Base-by-base conservation (phyloP, 257 asterid genomes). In the Gentiana straminea region DNA sequence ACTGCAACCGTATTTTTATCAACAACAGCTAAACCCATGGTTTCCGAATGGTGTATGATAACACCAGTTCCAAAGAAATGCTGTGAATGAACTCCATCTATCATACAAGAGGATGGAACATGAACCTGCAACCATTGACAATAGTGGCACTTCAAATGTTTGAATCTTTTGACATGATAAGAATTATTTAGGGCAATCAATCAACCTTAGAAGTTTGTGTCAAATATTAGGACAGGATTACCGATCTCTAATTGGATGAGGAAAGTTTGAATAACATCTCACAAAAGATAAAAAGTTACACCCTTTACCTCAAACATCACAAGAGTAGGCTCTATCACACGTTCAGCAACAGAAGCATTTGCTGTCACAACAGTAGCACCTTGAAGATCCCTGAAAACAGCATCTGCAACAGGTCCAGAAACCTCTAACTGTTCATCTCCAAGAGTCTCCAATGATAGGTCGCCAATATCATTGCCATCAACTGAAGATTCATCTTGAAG, bases 51-150 rank as follows among this genome's bases (percentile, higher is more conserved):
- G 71, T 83, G 77, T 62, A 92, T 72, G 64, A 92, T 79, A 41
- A 82, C 91, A 71, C 97, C 99, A 45, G 99, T 88, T 61, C 99
- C 99, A 68, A 85, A 85, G 73, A 88, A 92, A 83, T 85, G 88
- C 75, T 92, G 99, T 6, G 97, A 83, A 79, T 92, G 97, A 68
- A 92, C 99, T 60, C 99, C 97, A 73, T 92, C 99, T 66, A 88
- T 81, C 99, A 92, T 88, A 77, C 99, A 92, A 68, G 87, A 79
- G 15, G 99, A 81, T 51, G 99, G 99, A 64, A 92, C 99, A 71
- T 92, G 97, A 78, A 85, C 99, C 98, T 91, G 88, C 57, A 69
- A 5, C 13, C 35, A 39, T 44, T 66, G 36, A 59, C 33, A 63
- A 61, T 33, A 12, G 15, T 55, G n/a, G 9, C 5, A 48, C 45